These are phyloP conservation scores for Aegilops sharonensis DNA, from an alignment of 176 grass and related monocot genomes.

Conservation along the genomic window DNA sequence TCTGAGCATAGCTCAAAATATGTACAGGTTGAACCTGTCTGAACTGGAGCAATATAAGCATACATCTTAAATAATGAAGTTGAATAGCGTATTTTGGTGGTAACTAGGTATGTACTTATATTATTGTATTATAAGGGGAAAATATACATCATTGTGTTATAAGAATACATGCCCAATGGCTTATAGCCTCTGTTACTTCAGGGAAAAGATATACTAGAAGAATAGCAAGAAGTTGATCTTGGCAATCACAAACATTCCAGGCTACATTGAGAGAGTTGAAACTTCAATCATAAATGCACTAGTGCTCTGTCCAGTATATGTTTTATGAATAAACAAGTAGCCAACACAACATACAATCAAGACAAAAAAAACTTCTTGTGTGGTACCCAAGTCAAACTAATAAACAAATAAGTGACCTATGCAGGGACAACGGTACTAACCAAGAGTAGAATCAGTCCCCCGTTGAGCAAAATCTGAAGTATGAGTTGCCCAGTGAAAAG, in stretches of 20 bases:
- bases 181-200: not conserved
- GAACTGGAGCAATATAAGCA: constrained; percentile 3
- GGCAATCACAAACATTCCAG: not conserved
- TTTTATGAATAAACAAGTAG: not conserved
- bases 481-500: not conserved
- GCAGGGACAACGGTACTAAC: not conserved
- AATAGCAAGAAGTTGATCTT: constrained; percentile 2
- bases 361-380: not conserved
- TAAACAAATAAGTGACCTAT: not conserved
- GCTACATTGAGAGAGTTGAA: not conserved
- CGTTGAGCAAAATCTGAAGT: constrained; percentile 6
- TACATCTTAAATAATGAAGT: not conserved
- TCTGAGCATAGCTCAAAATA: not conserved
- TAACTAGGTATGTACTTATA: not conserved
- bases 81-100: not conserved
- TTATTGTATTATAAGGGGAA: not conserved
- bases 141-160: not conserved
- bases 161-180: not conserved
- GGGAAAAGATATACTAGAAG: not conserved
- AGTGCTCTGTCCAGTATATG: not conserved
- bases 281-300: not conserved
- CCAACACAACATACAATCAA: not conserved
- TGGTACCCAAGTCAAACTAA: constrained; percentile 1
- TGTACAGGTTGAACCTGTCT: not conserved
- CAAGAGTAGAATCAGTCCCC: constrained; percentile 10